Evolutionary conservation across 257 asterid species (phyloP), one percentile per base, ranked within the genome.

Genomic region (Galeopsis tetrahit): DNA sequence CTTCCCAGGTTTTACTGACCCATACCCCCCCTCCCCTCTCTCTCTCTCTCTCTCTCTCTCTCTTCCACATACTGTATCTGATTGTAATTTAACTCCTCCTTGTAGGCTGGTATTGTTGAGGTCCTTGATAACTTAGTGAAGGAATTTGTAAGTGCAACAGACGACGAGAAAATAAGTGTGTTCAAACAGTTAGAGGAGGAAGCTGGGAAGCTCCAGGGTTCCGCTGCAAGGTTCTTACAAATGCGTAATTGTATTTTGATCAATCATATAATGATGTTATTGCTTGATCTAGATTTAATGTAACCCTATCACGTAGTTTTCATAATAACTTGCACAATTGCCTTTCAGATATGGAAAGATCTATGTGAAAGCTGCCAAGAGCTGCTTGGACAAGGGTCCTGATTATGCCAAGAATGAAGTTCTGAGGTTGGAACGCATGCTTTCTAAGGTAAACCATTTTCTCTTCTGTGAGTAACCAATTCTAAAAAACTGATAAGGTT

Each of bases 351-450:
- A 85, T 64, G 98, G 90, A 40, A 88, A 89, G 84, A 86, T 94
- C 74, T 94, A 94, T 68, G 75, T 84, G 66, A 94, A 91, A 81
- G 89, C 84, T 82, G 97, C 97, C 68, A 91, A 94, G 85, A 91
- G 88, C 84, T 78, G 83, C 84, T 5, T 82, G 82, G 95, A 82
- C 13, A 94, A 88, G 75, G 99, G 99, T 74, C 78, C 90, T 71
- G 96, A 94, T 78, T 91, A 89, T 64, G 84, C 97, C 69, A 88
- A 81, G 85, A 91, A 89, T 53, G 99, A 94, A 81, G 78, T 87
- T 76, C 83, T 71, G 66, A 83, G 97, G 53, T 75, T 94, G 81
- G 98, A 94, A 13, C 96, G 98, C 75, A 77, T 94, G 53, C 88
- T 94, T 80, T 82, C 93, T 74, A 94, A 94, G 99, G 99, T 94